A percentile compares a stretch with the other conserved stretches of the same genome.
These are phyloP conservation scores for Thraustochytrium striatum DNA, from an alignment of 352 stramenopile genomes.

Conservation along the genomic window DNA sequence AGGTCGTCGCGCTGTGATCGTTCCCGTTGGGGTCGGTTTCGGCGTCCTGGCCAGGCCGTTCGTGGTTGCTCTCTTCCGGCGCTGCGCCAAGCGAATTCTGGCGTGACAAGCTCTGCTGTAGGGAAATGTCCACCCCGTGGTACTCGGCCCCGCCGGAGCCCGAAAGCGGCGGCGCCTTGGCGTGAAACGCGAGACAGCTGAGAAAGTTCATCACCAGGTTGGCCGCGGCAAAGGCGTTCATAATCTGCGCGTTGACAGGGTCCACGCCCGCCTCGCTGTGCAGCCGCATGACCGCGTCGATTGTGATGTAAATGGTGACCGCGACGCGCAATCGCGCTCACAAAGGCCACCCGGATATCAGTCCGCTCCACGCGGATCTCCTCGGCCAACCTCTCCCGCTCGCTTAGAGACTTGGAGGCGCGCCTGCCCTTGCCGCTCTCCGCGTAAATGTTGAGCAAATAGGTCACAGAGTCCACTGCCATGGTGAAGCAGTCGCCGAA, in stretches of 20 bases:
- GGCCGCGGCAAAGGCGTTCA: slow-evolving; percentile 9
- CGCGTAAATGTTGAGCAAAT: slow-evolving; percentile 48
- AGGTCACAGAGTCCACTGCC: slow-evolving; percentile 38
- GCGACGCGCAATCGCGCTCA: neutral
- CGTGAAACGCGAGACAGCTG: slow-evolving; percentile 1
- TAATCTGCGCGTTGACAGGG: slow-evolving; percentile 34
- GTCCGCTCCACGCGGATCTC: neutral
- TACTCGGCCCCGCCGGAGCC: too few relatives aligned
- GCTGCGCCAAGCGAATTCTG: too few relatives aligned
- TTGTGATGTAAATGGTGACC: slow-evolving; percentile 38
- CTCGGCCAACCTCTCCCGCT: neutral
- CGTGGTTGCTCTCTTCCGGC: too few relatives aligned
- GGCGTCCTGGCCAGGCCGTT: too few relatives aligned
- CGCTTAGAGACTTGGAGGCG: neutral
- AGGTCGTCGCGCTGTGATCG: too few relatives aligned
- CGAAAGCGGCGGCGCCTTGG: too few relatives aligned
- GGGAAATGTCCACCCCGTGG: too few relatives aligned
- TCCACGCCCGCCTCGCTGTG: slow-evolving; percentile 10
- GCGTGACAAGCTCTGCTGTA: too few relatives aligned
- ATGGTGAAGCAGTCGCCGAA: slow-evolving; percentile 46
- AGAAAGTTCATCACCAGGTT: slow-evolving; percentile 44
- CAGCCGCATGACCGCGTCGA: slow-evolving; percentile 2
- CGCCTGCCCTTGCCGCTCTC: slow-evolving; percentile 34
- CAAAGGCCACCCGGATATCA: neutral
- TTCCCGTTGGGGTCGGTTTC: too few relatives aligned